phyloP scores from a whole-genome alignment of 106 monocot species.

The Dioscorea zingiberensis region DNA sequence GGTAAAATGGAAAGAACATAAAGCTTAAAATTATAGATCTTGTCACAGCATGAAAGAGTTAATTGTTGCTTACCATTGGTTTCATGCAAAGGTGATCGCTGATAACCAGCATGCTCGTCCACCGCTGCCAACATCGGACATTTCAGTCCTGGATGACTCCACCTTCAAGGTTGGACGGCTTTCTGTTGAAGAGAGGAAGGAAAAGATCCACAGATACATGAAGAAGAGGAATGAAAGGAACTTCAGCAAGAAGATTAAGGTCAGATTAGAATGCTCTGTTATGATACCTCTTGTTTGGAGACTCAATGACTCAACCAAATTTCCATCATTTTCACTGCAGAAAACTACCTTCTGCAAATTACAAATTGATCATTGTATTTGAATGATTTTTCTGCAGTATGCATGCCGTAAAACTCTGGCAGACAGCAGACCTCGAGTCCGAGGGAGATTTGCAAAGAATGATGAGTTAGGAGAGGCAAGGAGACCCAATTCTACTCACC shows the following conservation, averaged over 20 bases:
- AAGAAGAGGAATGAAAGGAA: slow-evolving; percentile 73
- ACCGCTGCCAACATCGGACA: slow-evolving; percentile 16
- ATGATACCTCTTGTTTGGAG: too few relatives aligned
- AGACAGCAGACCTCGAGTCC: slow-evolving; percentile 72
- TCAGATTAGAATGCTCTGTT: slow-evolving; percentile 6
- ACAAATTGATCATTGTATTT: not conserved
- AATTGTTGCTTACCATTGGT: not conserved
- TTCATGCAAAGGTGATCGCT: slow-evolving; percentile 19
- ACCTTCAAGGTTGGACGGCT: slow-evolving; percentile 49
- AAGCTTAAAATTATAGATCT: too few relatives aligned
- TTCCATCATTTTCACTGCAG: too few relatives aligned
- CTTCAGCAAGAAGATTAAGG: slow-evolving; percentile 96
- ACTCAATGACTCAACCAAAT: too few relatives aligned
- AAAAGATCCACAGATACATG: slow-evolving; percentile 69
- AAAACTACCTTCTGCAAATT: too few relatives aligned
- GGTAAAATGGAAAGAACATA: not conserved
- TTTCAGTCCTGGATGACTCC: slow-evolving; percentile 36
- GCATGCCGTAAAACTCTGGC: slow-evolving; percentile 86
- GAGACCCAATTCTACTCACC: slow-evolving; percentile 18
- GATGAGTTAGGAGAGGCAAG: slow-evolving; percentile 52
- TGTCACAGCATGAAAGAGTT: not conserved
- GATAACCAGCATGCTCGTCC: slow-evolving; percentile 19
- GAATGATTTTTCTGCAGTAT: slow-evolving; percentile 37
- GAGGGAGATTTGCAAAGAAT: slow-evolving; percentile 88
- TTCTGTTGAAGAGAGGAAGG: slow-evolving; percentile 62